Evolutionary conservation across 1,284 basidiomycete species (phyloP).

Genomic region (Fistulinella staudtii): DNA sequence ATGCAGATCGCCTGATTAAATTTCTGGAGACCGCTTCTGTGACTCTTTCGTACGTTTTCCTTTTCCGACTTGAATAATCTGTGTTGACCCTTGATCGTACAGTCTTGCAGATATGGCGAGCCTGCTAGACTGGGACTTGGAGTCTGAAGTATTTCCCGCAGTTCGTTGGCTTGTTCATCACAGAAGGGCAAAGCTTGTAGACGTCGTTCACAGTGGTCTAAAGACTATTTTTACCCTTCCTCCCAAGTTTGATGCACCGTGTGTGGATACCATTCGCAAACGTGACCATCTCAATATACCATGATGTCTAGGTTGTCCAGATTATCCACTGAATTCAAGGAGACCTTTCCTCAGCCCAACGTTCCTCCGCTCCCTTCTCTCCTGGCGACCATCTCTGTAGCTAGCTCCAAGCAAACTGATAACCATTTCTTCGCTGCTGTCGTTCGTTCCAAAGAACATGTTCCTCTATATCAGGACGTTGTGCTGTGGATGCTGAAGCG

Average conservation of each 20-base stretch:
- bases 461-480: constrained; percentile 75
- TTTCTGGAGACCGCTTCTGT: constrained; percentile 67
- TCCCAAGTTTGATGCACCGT: constrained; percentile 66
- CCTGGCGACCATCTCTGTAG: constrained; percentile 67
- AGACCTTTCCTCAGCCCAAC: constrained; percentile 58
- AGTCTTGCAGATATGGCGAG: constrained; percentile 87
- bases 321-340: constrained; percentile 62
- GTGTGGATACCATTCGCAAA: constrained; percentile 28
- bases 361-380: constrained; percentile 73
- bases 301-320: constrained; percentile 48
- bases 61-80: background rate
- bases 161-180: constrained; percentile 90
- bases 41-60: constrained; percentile 54
- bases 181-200: constrained; percentile 84
- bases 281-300: background rate
- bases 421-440: constrained; percentile 78
- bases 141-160: constrained; percentile 82
- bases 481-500: constrained; percentile 91
- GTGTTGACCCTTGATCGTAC: constrained; percentile 3
- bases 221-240: constrained; percentile 82
- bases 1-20: constrained; percentile 65
- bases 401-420: constrained; percentile 55
- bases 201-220: constrained; percentile 76
- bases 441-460: constrained; percentile 61
- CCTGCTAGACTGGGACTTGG: constrained; percentile 81